A percentile compares a stretch with the other conserved stretches of the same genome.
phyloP scores from a whole-genome alignment of 768 basidiomycete genomes.

The Boletus tomentosulus region DNA sequence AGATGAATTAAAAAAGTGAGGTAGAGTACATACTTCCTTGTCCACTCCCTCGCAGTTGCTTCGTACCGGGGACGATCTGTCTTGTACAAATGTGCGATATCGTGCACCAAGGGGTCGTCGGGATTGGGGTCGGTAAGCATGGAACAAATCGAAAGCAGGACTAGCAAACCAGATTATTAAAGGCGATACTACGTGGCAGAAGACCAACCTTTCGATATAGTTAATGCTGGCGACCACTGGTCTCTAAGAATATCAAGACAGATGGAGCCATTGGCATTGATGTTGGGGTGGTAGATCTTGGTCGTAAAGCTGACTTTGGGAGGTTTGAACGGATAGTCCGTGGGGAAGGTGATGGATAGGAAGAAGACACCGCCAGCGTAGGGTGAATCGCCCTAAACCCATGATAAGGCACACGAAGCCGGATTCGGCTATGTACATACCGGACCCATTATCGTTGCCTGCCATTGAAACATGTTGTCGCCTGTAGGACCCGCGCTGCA shows the following conservation, averaged over 20 bases:
- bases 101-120: conserved; percentile 97
- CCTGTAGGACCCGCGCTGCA: conserved; percentile 98
- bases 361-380: conserved; percentile 99
- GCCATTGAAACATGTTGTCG: conserved; percentile 99
- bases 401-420: conserved; percentile 20
- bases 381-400: conserved; percentile 84
- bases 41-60: conserved; percentile 98
- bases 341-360: conserved; percentile 89
- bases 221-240: conserved; percentile 98
- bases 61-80: conserved; percentile 96
- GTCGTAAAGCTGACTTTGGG: conserved; percentile 99
- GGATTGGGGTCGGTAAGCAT: conserved; percentile 99
- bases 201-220: conserved; percentile 90
- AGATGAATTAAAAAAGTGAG: neutral
- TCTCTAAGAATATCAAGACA: conserved; percentile 98
- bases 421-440: conserved; percentile 47
- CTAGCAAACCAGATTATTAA: conserved; percentile 36
- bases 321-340: conserved; percentile 99
- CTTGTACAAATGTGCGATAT: conserved; percentile 99
- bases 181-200: neutral
- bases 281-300: conserved; percentile 99
- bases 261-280: conserved; percentile 99
- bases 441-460: conserved; percentile 99
- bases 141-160: conserved; percentile 96
- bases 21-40: conserved; percentile 79